These are phyloP conservation scores for Pelagophyceae sp. DNA, from an alignment of 352 stramenopile genomes.

Conservation along the genomic window DNA sequence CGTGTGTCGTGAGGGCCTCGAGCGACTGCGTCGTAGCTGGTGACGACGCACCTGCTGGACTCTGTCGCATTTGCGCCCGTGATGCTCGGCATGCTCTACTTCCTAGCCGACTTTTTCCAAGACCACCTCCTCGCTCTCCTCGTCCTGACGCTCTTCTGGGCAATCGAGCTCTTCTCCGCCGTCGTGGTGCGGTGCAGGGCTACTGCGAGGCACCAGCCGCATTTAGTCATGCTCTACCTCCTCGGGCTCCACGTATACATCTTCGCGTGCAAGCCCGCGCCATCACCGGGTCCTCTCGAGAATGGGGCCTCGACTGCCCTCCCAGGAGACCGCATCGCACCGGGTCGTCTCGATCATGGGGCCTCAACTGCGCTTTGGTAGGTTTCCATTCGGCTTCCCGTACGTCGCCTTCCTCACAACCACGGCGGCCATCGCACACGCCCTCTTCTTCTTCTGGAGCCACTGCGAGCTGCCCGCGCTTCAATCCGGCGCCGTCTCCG, in stretches of 20 bases:
- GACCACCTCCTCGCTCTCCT: conserved; percentile 56
- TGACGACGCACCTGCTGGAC: conserved; percentile 53
- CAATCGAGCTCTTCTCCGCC: conserved; percentile 56
- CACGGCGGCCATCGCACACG: conserved; percentile 5
- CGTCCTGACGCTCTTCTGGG: conserved; percentile 52
- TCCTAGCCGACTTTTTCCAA: conserved; percentile 65
- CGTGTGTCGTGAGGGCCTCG: not conserved
- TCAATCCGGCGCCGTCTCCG: not conserved
- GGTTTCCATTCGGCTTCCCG: conserved; percentile 59
- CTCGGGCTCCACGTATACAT: conserved; percentile 61
- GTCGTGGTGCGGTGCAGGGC: conserved; percentile 35
- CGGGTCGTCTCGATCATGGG: too few species aligned
- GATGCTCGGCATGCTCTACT: conserved; percentile 63
- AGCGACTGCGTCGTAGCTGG: conserved; percentile 30
- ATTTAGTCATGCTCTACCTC: conserved; percentile 58
- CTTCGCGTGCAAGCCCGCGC: too few species aligned
- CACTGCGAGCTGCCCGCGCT: conserved; percentile 22
- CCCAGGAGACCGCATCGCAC: too few species aligned
- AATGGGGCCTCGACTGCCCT: too few species aligned
- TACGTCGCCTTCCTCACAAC: conserved; percentile 44
- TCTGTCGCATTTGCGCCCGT: conserved; percentile 61
- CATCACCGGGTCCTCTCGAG: too few species aligned
- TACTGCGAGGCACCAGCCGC: conserved; percentile 27
- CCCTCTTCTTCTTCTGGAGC: conserved; percentile 13
- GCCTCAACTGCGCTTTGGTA: too few species aligned